Evolutionary conservation across 306 rosid genomes (phyloP), one percentile per base, ranked within the genome.

Genomic region (Ochetophila trinervis): DNA sequence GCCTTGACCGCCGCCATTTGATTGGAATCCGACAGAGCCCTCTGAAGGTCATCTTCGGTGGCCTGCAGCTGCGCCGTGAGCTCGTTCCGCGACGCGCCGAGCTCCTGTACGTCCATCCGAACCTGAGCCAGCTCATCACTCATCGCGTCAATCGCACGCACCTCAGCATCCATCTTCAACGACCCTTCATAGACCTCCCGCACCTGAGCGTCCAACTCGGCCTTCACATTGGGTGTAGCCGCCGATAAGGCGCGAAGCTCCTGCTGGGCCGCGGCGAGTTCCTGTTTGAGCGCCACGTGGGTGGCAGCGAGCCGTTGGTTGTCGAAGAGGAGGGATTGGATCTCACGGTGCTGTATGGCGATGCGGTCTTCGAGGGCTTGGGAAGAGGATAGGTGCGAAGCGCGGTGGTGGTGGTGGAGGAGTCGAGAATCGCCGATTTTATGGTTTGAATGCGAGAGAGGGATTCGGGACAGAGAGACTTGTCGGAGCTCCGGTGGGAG

Each of bases 201-300:
- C 14, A 89, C 91, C 69, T 84, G 80, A 13, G 86, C 84, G 70
- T 89, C 93, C 34, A 91, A 80, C 51, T 85, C 84, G 32, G 89
- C 80, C 68, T 93, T 85, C 8, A 79, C 65, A 4, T 84, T 69
- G 5, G 75, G 79, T 14, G 93, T 88, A 0, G 75, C 71, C 1
- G 81, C 79, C 8, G 96, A 73, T 13, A 87, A 67, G 5, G 51
- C 84, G 12, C 81, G 89, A 73, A 89, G 82, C 56, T 86, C 94
- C 65, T 72, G 76, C 76, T 86, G 87, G 0, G 91, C 59, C 53
- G 76, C 79, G 50, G 84, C 57, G 13, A 93, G 85, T 59, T 93
- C 91, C 40, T 93, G 96, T 68, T 89, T 93, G 79, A 93, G 89
- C 27, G 87, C 91, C 58, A 87, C 88, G 75, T 93, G 98, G 34